Conservation (phyloP, 306 rosid genomes). For the Cucurbita pepo region DNA sequence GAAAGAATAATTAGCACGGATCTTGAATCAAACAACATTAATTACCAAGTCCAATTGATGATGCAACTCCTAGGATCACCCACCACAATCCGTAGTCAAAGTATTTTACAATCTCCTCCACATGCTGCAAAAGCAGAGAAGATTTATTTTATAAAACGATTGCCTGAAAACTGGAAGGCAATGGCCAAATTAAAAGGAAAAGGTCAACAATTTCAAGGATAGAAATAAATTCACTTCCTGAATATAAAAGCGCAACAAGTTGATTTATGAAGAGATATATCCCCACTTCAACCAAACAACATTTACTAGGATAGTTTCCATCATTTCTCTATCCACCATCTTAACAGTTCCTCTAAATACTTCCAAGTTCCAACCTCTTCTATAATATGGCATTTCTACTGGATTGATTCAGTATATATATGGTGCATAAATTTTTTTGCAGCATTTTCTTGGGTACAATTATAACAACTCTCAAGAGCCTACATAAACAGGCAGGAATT, state of each 20-base stretch:
- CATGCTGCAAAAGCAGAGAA: constrained; percentile 45
- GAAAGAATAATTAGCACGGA: background rate
- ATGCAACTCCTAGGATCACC: constrained; percentile 91
- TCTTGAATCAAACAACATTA: constrained; percentile 1
- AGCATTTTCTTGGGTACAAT: background rate
- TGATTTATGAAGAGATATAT: background rate
- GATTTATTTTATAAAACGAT: background rate
- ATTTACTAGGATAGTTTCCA: background rate
- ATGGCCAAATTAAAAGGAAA: background rate
- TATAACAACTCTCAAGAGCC: background rate
- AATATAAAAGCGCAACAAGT: background rate
- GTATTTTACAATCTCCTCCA: constrained; percentile 67
- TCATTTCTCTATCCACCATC: background rate
- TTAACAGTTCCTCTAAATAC: background rate
- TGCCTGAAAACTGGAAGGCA: background rate
- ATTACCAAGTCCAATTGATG: constrained; percentile 97
- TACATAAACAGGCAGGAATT: background rate
- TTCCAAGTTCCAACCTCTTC: background rate
- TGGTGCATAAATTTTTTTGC: background rate
- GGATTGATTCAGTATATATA: background rate
- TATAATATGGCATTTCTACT: background rate
- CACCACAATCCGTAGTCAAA: constrained; percentile 81
- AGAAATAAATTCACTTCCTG: background rate
- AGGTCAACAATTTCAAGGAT: background rate
- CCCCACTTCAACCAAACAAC: background rate